Percentiles rank a stretch among this genome's conserved stretches.
phyloP scores from a whole-genome alignment of 2,329 filamentous ascomycete genomes.

The Trichoderma harzianum region DNA sequence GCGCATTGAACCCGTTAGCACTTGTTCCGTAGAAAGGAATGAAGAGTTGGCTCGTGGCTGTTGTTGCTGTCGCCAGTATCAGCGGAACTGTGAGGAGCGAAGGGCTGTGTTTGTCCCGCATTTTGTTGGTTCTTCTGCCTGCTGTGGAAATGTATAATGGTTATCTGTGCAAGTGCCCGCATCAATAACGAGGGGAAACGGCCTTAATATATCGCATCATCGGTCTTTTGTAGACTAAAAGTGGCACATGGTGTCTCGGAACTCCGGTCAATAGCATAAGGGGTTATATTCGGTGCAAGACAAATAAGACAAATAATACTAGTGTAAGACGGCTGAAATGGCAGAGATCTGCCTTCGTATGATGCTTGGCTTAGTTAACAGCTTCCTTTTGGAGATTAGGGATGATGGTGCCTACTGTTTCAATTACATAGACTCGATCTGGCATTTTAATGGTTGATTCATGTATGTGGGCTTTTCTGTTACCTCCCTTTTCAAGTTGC shows the following conservation, averaged over 20 bases:
- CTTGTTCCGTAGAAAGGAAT: constrained; percentile 6
- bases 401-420: background rate
- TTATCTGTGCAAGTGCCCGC: background rate
- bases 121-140: background rate
- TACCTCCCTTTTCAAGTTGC: background rate
- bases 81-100: background rate
- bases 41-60: background rate
- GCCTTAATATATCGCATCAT: background rate
- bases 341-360: background rate
- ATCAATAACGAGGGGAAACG: background rate
- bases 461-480: background rate
- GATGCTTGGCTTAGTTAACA: background rate
- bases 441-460: background rate
- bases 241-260: background rate
- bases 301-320: background rate
- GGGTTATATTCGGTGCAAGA: background rate
- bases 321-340: background rate
- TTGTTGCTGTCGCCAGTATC: background rate
- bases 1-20: background rate
- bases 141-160: background rate
- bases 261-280: background rate
- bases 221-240: background rate
- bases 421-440: background rate
- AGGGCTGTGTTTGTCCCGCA: background rate
- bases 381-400: background rate